Conservation (phyloP, 257 asterid genomes). For the Datura wrightii region DNA sequence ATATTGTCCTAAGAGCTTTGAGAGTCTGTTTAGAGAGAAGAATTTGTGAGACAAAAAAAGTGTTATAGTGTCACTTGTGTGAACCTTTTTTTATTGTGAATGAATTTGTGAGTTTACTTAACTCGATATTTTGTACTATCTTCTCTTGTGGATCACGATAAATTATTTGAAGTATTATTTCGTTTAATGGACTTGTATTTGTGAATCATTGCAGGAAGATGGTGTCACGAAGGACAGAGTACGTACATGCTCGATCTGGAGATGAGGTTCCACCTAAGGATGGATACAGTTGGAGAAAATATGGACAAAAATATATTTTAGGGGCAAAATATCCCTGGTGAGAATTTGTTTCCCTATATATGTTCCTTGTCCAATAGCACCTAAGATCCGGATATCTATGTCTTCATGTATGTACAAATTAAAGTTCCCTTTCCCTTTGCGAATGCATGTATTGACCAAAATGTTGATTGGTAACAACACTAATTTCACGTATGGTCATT, state of each 20-base stretch:
- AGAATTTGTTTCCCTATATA: too few species aligned
- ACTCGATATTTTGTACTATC: too few species aligned
- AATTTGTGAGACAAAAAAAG: too few species aligned
- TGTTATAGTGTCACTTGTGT: too few species aligned
- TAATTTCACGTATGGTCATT: not conserved
- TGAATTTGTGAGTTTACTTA: too few species aligned
- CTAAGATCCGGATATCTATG: not conserved
- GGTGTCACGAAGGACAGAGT: not conserved
- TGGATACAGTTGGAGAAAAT: constrained; percentile 57
- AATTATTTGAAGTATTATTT: not conserved
- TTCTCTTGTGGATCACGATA: too few species aligned
- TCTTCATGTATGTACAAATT: not conserved
- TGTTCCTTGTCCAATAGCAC: not conserved
- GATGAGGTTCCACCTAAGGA: constrained; percentile 40
- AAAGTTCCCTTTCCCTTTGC: not conserved
- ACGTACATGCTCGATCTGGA: constrained; percentile 17
- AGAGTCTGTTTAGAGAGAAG: too few species aligned
- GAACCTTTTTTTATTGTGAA: too few species aligned
- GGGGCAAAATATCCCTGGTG: constrained; percentile 57
- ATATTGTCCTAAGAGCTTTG: too few species aligned
- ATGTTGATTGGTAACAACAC: not conserved
- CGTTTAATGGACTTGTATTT: not conserved
- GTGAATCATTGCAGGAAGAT: constrained; percentile 15
- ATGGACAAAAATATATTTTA: constrained; percentile 53
- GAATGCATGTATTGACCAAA: not conserved